Base-by-base conservation (phyloP, 2,329 filamentous ascomycete genomes). In the Diaporthe sp. region DNA sequence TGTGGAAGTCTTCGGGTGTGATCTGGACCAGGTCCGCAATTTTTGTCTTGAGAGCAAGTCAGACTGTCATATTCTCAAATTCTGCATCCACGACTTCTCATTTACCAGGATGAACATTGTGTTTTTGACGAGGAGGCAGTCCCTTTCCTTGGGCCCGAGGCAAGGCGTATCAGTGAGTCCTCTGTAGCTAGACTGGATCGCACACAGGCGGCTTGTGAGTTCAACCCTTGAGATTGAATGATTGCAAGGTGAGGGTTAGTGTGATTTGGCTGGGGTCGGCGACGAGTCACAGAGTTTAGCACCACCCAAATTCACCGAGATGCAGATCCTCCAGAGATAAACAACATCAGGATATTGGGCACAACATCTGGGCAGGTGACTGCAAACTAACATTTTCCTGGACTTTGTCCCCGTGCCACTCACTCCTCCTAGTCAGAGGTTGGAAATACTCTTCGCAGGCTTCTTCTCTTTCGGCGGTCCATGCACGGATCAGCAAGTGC, bases 11-110 rank as follows among this genome's bases (percentile, higher is more conserved):
- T 81, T 95, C 91, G 1, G 97, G 97, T 44, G 91, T 90, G 85
- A 99, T 97, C 85, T 98, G 95, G 79, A 99, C 95, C 80, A 99
- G 90, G 87, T 99, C 97, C 80, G 95, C 93, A 80, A 99, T 92
- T 79, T 97, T 98, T 58, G 95, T 97, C 97, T 98, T 78, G 72
- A 42, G 15, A 44, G 53, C 22, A 42, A 31, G 34, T 44, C 37
- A 73, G 71, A 55, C n/a, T 57, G n/a, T 4, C 10, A 3, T 22
- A 9, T 55, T 39, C 46, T 37, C 10, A 39, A n/a, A 19, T 22
- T 31, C 46, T 51, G 44, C 28, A 28, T 51, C 25, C 28, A 22
- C 25, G 37, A 8, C 19, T 15, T 51, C 0, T 44, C 9, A 46
- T 31, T 73, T 79, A 89, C 88, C 53, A 90, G 82, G 76, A 90